phyloP scores from a whole-genome alignment of 345 rosid species.

The Hibiscus trionum region DNA sequence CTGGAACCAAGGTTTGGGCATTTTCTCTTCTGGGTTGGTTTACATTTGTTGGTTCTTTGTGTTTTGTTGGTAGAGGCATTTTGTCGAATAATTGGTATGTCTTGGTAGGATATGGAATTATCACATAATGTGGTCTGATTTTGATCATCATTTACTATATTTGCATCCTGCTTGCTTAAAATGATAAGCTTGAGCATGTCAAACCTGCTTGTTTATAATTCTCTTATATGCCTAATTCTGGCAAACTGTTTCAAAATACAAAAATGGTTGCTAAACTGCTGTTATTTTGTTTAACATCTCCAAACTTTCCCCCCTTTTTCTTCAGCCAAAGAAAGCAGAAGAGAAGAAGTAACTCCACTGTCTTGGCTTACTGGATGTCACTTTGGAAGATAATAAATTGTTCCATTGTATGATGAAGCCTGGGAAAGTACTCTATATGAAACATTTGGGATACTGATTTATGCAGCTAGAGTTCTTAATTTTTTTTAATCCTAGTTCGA shows the following conservation, averaged over 20 bases:
- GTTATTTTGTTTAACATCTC: background rate
- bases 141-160: background rate
- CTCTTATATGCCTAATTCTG: too few species aligned
- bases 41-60: background rate
- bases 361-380: background rate
- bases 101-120: background rate
- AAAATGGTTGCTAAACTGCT: background rate
- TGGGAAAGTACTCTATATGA: background rate
- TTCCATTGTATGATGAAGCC: background rate
- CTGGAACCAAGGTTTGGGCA: conserved; percentile 65
- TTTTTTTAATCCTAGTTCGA: background rate
- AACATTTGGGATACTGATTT: conserved; percentile 1
- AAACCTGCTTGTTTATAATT: background rate
- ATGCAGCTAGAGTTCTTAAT: background rate
- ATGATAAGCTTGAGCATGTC: background rate
- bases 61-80: conserved; percentile 13
- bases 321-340: conserved; percentile 78
- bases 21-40: background rate
- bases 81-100: conserved; percentile 15
- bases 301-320: background rate
- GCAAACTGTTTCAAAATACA: too few species aligned
- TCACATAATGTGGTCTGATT: background rate
- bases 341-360: conserved; percentile 43
- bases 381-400: background rate
- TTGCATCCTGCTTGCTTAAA: background rate